Evolutionary conservation across 2,329 filamentous ascomycete species (phyloP), one percentile per base, ranked within the genome.

Genomic region (Fusarium bulbicola): DNA sequence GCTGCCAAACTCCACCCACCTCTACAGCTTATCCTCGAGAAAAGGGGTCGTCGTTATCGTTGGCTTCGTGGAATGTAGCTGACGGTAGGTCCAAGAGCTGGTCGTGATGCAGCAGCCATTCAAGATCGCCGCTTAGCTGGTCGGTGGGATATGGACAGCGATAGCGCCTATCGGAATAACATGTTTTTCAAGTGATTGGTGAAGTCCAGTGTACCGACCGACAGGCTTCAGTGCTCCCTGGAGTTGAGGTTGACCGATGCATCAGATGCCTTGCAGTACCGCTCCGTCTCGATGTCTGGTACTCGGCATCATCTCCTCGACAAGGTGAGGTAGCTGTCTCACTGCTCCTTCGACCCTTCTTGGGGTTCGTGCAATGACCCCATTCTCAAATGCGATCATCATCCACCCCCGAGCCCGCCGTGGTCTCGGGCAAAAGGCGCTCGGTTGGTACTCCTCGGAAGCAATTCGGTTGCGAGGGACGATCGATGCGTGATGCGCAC

Each of bases 211-310:
- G 7, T 18, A 7, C 21, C 11, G 5, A 26, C 24, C 16, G 16
- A 6, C 0, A 10, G 43, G 12, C 3, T 45, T 20, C 6, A 0
- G 12, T 20, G 18, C 4, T 20, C 8, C 43, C 14, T 45, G 12
- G 5, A 7, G 7, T 26, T 20, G 8, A 4, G 43, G 3, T 0
- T 45, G 16, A 26, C 0, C 24, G 24, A 26, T 45, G 12, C 1
- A 11, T 9, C 0, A 0, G 9, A 5, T 46, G 13, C 13, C 8
- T 46, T 28, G 12, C 24, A 20, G 24, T 1, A 10, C 2, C 3
- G 18, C 43, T 28, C 24, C 43, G 7, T 26, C 18, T 46, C 24
- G 1, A 6, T 45, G 43, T 20, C 43, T 10, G 0, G 1, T 10
- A 20, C 43, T 26, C 1, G 5, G 24, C 43, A 45, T 14, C 12